A percentile compares a stretch with the other conserved stretches of the same genome.
phyloP scores from a whole-genome alignment of 176 grass and related monocot genomes.

The Eragrostis curvula region DNA sequence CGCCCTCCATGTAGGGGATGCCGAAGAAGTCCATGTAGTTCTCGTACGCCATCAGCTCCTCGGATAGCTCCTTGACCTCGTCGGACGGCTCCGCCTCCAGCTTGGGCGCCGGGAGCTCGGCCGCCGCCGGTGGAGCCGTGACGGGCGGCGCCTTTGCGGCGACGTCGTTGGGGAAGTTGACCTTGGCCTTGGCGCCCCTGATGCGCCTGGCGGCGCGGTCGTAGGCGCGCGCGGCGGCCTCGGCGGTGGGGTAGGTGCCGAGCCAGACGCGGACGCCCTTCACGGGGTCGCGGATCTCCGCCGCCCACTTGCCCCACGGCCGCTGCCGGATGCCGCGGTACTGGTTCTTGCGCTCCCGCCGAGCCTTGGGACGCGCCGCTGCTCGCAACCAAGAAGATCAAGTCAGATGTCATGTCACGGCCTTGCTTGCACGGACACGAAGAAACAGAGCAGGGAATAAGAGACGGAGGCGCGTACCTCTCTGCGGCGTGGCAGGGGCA shows the following conservation, averaged over 20 bases:
- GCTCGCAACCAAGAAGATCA: not conserved
- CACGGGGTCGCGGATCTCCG: conserved; percentile 89
- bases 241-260: conserved; percentile 83
- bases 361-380: conserved; percentile 54
- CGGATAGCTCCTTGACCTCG: conserved; percentile 76
- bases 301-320: conserved; percentile 85
- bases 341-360: conserved; percentile 72
- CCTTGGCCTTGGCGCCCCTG: conserved; percentile 90
- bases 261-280: conserved; percentile 99
- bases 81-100: conserved; percentile 16
- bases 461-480: conserved; percentile 15
- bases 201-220: conserved; percentile 87
- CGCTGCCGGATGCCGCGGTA: conserved; percentile 87
- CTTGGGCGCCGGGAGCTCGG: conserved; percentile 33
- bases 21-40: conserved; percentile 88
- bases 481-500: not conserved
- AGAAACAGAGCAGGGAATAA: not conserved
- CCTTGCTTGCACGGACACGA: not conserved
- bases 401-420: not conserved
- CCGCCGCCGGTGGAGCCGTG: no score
- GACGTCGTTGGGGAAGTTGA: conserved; percentile 79
- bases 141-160: no score
- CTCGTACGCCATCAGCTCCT: conserved; percentile 89
- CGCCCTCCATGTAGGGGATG: conserved; percentile 92
- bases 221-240: conserved; percentile 85